Evolutionary conservation across 495 filamentous ascomycete genomes (phyloP).

Genomic region (Neurospora sp.): DNA sequence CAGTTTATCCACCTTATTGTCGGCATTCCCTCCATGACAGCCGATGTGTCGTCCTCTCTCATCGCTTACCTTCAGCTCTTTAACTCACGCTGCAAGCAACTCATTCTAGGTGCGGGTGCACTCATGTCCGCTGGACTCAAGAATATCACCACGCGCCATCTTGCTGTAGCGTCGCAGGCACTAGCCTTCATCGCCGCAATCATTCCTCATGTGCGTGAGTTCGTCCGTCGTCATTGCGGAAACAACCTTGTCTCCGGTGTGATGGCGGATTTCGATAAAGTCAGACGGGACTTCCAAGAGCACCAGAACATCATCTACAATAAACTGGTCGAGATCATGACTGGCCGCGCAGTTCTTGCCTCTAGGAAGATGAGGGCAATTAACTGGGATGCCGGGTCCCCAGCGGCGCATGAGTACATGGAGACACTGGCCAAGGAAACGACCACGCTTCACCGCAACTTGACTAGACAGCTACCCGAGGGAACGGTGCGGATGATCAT

Average conservation of each 20-base stretch:
- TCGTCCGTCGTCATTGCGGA: constrained; percentile 67
- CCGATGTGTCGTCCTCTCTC: constrained; percentile 62
- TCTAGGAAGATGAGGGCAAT: constrained; percentile 67
- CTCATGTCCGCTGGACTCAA: constrained; percentile 84
- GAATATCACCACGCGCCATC: constrained; percentile 93
- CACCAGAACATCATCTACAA: constrained; percentile 90
- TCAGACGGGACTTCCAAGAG: constrained; percentile 79
- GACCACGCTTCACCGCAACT: constrained; percentile 71
- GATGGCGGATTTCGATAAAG: constrained; percentile 88
- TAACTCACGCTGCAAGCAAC: constrained; percentile 86
- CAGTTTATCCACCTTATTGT: constrained; percentile 73
- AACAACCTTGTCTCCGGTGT: constrained; percentile 35
- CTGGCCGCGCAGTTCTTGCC: constrained; percentile 59
- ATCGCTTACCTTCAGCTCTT: constrained; percentile 69
- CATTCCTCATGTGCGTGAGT: constrained; percentile 86
- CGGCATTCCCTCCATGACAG: constrained; percentile 76
- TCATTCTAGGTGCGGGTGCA: constrained; percentile 91
- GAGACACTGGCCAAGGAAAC: constrained; percentile 88
- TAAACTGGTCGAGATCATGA: constrained; percentile 95
- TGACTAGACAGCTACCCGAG: constrained; percentile 76
- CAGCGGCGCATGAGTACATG: constrained; percentile 62
- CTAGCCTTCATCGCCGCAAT: constrained; percentile 78
- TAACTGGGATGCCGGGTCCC: constrained; percentile 50
- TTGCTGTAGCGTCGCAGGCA: constrained; percentile 85
- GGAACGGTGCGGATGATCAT: constrained; percentile 77